Evolutionary conservation across 2,329 filamentous ascomycete species (phyloP).

Genomic region (Aspergillus ibericus): DNA sequence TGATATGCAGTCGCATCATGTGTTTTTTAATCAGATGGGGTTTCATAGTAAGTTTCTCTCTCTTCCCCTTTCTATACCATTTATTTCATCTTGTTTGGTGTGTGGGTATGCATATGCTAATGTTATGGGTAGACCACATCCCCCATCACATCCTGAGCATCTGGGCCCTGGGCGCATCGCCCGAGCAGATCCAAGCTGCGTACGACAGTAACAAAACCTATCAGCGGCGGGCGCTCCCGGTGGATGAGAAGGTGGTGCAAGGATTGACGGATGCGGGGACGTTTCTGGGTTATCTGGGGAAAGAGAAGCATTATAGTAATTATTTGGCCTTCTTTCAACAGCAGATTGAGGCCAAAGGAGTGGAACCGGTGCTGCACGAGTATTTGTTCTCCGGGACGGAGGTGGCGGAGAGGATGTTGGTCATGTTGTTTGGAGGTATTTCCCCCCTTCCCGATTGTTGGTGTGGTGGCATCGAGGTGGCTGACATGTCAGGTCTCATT

Average conservation of each 20-base stretch:
- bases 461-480: too few relatives aligned
- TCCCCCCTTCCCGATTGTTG: background rate
- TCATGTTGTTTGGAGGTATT: constrained; percentile 64
- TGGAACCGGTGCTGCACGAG: constrained; percentile 62
- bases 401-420: constrained; percentile 66
- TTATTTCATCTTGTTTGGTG: too few relatives aligned
- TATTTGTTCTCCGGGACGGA: constrained; percentile 69
- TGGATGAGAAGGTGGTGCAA: constrained; percentile 53
- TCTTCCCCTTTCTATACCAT: too few relatives aligned
- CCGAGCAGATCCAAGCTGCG: constrained; percentile 59
- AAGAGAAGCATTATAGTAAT: constrained; percentile 66
- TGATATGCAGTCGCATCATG: constrained; percentile 71
- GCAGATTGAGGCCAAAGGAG: constrained; percentile 67
- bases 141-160: constrained; percentile 73
- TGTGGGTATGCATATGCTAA: background rate
- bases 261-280: constrained; percentile 58
- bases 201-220: constrained; percentile 68
- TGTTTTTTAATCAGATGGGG: constrained; percentile 73
- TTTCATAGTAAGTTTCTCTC: constrained; percentile 62
- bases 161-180: constrained; percentile 70
- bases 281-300: constrained; percentile 63
- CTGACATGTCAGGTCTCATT: constrained; percentile 55
- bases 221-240: constrained; percentile 57
- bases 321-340: constrained; percentile 75
- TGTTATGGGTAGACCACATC: constrained; percentile 63